Conservation (phyloP, 2,329 filamentous ascomycete genomes). For the Sclerotinia nivalis region DNA sequence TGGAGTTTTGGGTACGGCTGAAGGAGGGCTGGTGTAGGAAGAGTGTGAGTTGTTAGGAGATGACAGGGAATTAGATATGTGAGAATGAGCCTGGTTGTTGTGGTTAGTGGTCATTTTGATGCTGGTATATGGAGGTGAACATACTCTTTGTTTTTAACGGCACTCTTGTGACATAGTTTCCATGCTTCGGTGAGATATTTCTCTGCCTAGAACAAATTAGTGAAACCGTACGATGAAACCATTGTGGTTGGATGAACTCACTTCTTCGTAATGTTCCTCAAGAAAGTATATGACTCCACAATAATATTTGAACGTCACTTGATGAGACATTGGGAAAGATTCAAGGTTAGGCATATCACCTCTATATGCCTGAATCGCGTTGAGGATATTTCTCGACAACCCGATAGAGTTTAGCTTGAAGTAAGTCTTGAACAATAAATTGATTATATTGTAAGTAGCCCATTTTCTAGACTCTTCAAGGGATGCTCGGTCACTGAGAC, state of each 20-base stretch:
- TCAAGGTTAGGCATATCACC: constrained; percentile 80
- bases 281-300: constrained; percentile 90
- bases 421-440: constrained; percentile 96
- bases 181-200: constrained; percentile 78
- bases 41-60: constrained; percentile 80
- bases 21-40: constrained; percentile 73
- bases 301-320: constrained; percentile 96
- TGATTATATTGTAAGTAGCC: constrained; percentile 94
- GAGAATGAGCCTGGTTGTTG: constrained; percentile 69
- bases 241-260: constrained; percentile 43
- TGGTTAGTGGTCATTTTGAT: constrained; percentile 23
- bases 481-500: constrained; percentile 81
- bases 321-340: constrained; percentile 82
- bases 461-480: constrained; percentile 93
- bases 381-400: constrained; percentile 87
- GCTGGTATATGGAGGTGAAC: background rate
- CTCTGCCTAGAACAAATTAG: constrained; percentile 61
- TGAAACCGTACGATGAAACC: constrained; percentile 10
- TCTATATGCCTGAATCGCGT: constrained; percentile 73
- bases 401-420: constrained; percentile 91
- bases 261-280: constrained; percentile 86
- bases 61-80: constrained; percentile 94
- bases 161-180: constrained; percentile 73
- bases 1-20: constrained; percentile 74
- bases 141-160: constrained; percentile 74